Conservation (phyloP, 495 filamentous ascomycete species). For the Xylaria telfairii region DNA sequence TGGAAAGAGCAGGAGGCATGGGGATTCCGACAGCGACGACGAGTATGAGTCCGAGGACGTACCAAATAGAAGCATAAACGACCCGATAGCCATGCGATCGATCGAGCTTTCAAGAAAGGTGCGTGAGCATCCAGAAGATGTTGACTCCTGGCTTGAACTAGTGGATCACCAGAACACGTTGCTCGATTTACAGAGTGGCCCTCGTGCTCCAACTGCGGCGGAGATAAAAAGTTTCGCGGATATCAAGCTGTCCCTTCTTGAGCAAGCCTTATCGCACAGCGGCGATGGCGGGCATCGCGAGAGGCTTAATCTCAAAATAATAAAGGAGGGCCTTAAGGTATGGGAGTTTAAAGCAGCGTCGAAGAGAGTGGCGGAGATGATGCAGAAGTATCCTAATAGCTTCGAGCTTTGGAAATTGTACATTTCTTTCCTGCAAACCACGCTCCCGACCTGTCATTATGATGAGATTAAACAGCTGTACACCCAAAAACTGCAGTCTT, state of each 20-base stretch:
- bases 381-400: constrained; percentile 62
- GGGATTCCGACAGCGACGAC: constrained; percentile 54
- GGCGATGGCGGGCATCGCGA: constrained; percentile 52
- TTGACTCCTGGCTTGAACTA: constrained; percentile 75
- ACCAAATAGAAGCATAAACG: constrained; percentile 31
- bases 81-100: constrained; percentile 55
- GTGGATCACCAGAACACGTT: constrained; percentile 76
- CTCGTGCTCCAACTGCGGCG: constrained; percentile 57
- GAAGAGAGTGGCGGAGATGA: constrained; percentile 67
- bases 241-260: constrained; percentile 80
- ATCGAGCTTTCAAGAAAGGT: constrained; percentile 64
- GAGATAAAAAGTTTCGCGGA: constrained; percentile 74
- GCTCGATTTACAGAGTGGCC: constrained; percentile 50
- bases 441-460: constrained; percentile 70
- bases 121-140: constrained; percentile 67
- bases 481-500: constrained; percentile 56
- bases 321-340: constrained; percentile 71
- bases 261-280: constrained; percentile 71
- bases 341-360: constrained; percentile 72
- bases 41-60: constrained; percentile 55
- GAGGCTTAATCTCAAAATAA: constrained; percentile 65
- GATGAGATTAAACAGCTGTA: constrained; percentile 66
- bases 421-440: constrained; percentile 76
- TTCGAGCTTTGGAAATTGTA: constrained; percentile 75
- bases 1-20: constrained; percentile 60